Percentiles rank a stretch among this genome's conserved stretches.
phyloP scores from a whole-genome alignment of 1,284 basidiomycete species.

The Rhodotorula sp. region DNA sequence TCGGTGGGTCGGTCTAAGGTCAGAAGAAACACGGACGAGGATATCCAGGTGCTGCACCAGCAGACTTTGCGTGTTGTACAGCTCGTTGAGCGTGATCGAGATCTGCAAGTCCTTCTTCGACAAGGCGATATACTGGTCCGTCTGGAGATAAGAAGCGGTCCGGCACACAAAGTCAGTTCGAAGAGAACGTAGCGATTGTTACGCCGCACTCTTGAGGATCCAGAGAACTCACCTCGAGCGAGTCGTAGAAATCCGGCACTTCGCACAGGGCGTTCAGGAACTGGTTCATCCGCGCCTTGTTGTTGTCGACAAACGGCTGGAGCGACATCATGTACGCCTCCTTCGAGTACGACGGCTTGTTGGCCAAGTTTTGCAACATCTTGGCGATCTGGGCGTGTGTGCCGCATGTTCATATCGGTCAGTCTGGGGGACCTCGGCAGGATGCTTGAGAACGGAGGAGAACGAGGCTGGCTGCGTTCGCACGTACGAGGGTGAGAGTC shows the following conservation, averaged over 20 bases:
- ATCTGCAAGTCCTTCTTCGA: conserved; percentile 98
- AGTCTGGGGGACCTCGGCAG: too few species aligned
- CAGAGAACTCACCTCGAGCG: conserved; percentile 63
- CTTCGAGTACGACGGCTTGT: conserved; percentile 97
- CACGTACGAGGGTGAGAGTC: conserved; percentile 80
- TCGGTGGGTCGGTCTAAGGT: background rate
- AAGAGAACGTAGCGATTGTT: background rate
- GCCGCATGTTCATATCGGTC: too few species aligned
- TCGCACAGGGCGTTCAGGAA: conserved; percentile 96
- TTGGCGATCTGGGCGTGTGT: conserved; percentile 76
- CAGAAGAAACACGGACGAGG: conserved; percentile 61
- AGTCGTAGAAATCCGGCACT: conserved; percentile 98
- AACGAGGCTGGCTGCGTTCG: too few species aligned
- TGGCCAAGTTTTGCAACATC: conserved; percentile 98
- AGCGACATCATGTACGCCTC: conserved; percentile 98
- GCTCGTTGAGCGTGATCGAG: conserved; percentile 97
- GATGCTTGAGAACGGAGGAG: too few species aligned
- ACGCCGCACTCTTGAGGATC: conserved; percentile 45
- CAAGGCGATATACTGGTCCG: conserved; percentile 99
- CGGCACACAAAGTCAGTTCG: conserved; percentile 51
- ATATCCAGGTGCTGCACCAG: conserved; percentile 91
- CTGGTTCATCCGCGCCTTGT: conserved; percentile 94
- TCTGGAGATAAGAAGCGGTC: conserved; percentile 45
- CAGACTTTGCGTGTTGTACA: conserved; percentile 53
- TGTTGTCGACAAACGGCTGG: conserved; percentile 97